Conservation (phyloP, 805 yeast species). For the Candida broadrunensis region DNA sequence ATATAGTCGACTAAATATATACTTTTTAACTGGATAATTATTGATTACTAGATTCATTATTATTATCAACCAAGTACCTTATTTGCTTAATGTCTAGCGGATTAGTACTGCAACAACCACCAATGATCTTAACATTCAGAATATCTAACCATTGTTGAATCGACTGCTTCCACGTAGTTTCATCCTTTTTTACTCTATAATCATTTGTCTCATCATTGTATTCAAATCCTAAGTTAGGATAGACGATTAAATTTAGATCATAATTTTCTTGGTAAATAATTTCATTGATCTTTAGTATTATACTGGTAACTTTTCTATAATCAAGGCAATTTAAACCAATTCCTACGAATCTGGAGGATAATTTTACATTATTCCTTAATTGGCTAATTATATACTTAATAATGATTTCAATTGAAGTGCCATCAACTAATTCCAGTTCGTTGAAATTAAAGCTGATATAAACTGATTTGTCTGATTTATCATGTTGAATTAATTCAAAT, state of each 20-base stretch:
- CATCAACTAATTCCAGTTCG: slow-evolving; percentile 23
- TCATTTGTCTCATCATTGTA: slow-evolving; percentile 48
- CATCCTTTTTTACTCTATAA: slow-evolving; percentile 12
- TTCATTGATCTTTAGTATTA: slow-evolving; percentile 22
- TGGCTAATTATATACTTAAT: slow-evolving; percentile 9
- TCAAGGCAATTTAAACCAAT: slow-evolving; percentile 73
- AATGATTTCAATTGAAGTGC: slow-evolving; percentile 23
- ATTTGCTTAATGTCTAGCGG: slow-evolving; percentile 29
- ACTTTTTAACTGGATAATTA: too few species aligned
- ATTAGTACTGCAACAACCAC: slow-evolving; percentile 75
- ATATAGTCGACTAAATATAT: too few species aligned
- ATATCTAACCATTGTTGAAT: slow-evolving; percentile 37
- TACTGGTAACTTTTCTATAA: slow-evolving; percentile 35
- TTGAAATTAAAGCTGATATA: slow-evolving; percentile 40
- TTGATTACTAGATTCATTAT: too few species aligned
- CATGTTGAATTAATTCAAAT: slow-evolving; percentile 25
- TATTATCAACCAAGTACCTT: neutral
- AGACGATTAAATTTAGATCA: slow-evolving; percentile 48
- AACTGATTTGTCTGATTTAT: slow-evolving; percentile 34
- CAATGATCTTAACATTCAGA: slow-evolving; percentile 48
- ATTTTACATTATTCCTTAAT: neutral
- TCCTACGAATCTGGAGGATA: slow-evolving; percentile 33
- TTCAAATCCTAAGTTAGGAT: slow-evolving; percentile 76
- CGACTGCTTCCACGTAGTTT: slow-evolving; percentile 32
- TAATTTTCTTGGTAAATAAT: neutral